Base-by-base conservation (phyloP, 2,329 filamentous ascomycete genomes). In the Botryotinia calthae region DNA sequence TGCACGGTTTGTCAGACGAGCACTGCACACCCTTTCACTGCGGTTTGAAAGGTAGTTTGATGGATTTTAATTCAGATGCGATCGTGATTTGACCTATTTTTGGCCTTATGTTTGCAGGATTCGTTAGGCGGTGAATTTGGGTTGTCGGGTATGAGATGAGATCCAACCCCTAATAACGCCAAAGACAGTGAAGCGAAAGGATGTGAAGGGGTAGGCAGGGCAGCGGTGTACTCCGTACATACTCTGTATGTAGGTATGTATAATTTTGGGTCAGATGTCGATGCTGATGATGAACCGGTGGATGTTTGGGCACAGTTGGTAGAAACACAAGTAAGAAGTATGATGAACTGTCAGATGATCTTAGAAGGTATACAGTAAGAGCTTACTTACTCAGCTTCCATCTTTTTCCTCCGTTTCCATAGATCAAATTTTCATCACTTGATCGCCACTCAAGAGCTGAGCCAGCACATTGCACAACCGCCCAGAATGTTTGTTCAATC, bases 331-430 rank as follows among this genome's bases (percentile, higher is more conserved):
- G 34, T n/a, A 9, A 40, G 34, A 62, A n/a, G 59, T 62, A 62
- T 42, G 59, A 62, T 62, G 59, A 62, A 62, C 59, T 62, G 59
- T 62, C 59, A 40, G 34, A 62, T 62, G 59, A 62, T 40, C 37
- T 62, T 62, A 62, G 58, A 16, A 40, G 59, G 40, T 56, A 14
- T 42, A 63, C 61, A 42, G 37, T 63, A 63, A 63, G 61, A 63
- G 61, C 61, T 2, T 44, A 28, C 61, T 28, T 63, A 44, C 61
- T 63, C 61, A 28, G n/a, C 61, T 63, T 63, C 40, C 37, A 42
- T 40, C 59, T 44, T 63, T 63, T 44, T 18, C 51, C n/a, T 18
- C n/a, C 8, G 7, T 28, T 9, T 28, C 59, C 40, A 18, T 28
- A 40, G 18, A n/a, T 42, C 61, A 42, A 44, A 2, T n/a, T 5